phyloP scores from a whole-genome alignment of 2,329 filamentous ascomycete species.

The Neocucurbitaria cava region DNA sequence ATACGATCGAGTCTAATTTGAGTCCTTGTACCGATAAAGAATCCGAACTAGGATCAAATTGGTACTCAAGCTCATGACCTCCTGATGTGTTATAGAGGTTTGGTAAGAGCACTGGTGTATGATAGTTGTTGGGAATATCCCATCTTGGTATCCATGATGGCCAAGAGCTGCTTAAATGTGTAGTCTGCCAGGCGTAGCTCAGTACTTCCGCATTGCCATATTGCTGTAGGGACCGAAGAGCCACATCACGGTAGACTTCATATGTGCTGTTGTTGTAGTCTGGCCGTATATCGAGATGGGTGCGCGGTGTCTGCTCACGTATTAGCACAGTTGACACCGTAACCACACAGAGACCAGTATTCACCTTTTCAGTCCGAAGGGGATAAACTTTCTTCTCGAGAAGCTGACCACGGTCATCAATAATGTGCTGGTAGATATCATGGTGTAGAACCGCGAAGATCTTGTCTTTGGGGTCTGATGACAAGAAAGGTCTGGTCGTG shows the following conservation, averaged over 20 bases:
- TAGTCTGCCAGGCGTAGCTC: background rate
- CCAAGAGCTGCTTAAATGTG: background rate
- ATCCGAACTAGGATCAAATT: background rate
- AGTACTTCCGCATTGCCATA: background rate
- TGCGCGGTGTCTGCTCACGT: background rate
- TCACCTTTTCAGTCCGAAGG: background rate
- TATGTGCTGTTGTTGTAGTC: background rate
- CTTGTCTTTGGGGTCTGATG: background rate
- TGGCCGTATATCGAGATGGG: background rate
- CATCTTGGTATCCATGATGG: background rate
- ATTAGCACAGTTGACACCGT: too few species aligned
- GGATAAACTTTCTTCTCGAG: background rate
- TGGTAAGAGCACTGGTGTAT: background rate
- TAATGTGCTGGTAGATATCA: background rate
- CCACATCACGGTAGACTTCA: background rate
- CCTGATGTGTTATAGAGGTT: background rate
- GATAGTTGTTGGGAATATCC: background rate
- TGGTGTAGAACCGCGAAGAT: background rate
- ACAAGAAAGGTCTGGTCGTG: background rate
- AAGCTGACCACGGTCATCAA: background rate
- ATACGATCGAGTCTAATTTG: background rate
- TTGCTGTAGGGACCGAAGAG: background rate
- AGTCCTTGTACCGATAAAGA: background rate
- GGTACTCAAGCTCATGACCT: background rate
- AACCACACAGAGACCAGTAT: background rate